Evolutionary conservation across 371 early-diverging fungal genomes (phyloP).

Genomic region (Apophysomyces trapeziformis): DNA sequence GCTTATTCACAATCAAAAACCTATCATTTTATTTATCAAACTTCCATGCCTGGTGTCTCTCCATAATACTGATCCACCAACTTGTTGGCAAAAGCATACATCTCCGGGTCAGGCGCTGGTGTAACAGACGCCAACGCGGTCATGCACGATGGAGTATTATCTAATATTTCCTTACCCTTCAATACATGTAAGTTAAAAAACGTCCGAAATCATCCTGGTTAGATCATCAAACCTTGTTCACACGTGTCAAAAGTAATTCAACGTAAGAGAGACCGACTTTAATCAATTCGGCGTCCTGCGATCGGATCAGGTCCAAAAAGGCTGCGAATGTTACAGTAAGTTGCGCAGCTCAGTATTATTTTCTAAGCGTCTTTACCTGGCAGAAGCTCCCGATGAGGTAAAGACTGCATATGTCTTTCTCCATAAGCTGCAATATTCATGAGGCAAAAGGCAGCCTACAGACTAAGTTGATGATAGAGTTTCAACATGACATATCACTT

Average conservation of each 20-base stretch:
- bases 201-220: neutral
- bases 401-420: slow-evolving; percentile 41
- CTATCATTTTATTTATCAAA: neutral
- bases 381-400: slow-evolving; percentile 54
- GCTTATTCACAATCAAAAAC: neutral
- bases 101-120: slow-evolving; percentile 29
- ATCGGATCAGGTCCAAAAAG: slow-evolving; percentile 55
- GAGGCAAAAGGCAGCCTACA: slow-evolving; percentile 59
- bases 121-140: slow-evolving; percentile 26
- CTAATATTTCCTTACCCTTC: slow-evolving; percentile 27
- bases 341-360: neutral
- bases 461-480: neutral
- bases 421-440: slow-evolving; percentile 59
- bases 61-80: slow-evolving; percentile 29
- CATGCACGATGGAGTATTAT: slow-evolving; percentile 25
- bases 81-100: slow-evolving; percentile 28
- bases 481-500: slow-evolving; percentile 7
- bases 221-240: slow-evolving; percentile 20
- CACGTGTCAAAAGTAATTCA: slow-evolving; percentile 43
- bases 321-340: slow-evolving; percentile 16
- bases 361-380: slow-evolving; percentile 33
- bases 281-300: slow-evolving; percentile 53
- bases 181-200: neutral
- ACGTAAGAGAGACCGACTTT: slow-evolving; percentile 53
- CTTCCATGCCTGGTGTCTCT: slow-evolving; percentile 18